Evolutionary conservation across 2,329 filamentous ascomycete species (phyloP).

Genomic region (Colletotrichum melonis): DNA sequence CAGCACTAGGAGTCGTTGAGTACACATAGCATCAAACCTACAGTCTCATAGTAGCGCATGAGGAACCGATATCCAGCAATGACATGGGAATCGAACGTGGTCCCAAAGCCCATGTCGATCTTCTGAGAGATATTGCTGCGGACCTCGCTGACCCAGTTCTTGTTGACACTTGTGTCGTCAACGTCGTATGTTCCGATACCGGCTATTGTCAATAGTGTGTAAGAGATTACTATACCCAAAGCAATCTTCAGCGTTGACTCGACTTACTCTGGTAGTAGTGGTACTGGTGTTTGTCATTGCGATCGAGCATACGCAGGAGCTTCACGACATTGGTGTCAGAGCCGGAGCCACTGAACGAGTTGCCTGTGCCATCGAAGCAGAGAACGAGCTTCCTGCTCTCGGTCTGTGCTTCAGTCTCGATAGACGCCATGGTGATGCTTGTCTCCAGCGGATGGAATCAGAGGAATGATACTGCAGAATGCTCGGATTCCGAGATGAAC

Average conservation of each 20-base stretch:
- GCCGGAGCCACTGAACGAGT: constrained; percentile 56
- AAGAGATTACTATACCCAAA: background rate
- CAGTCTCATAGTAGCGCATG: constrained; percentile 62
- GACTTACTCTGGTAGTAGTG: constrained; percentile 61
- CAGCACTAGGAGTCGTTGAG: background rate
- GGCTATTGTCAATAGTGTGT: constrained; percentile 41
- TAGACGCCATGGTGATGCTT: background rate
- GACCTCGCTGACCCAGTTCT: constrained; percentile 43
- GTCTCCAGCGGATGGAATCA: background rate
- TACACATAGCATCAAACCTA: constrained; percentile 36
- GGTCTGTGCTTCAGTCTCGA: background rate
- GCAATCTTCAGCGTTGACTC: background rate
- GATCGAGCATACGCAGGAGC: constrained; percentile 58
- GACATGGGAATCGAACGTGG: constrained; percentile 62
- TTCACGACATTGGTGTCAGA: constrained; percentile 67
- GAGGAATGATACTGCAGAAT: background rate
- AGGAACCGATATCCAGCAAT: constrained; percentile 64
- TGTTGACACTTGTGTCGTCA: constrained; percentile 53
- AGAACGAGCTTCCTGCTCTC: constrained; percentile 54
- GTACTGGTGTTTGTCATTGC: constrained; percentile 53
- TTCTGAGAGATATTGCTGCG: constrained; percentile 47
- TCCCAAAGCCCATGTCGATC: constrained; percentile 57
- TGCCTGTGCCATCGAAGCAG: constrained; percentile 62
- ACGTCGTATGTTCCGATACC: constrained; percentile 62
- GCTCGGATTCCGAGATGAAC: background rate